A percentile compares a stretch with the other conserved stretches of the same genome.
phyloP scores from a whole-genome alignment of 768 basidiomycete genomes.

The Omphalotus guepiniiformis region DNA sequence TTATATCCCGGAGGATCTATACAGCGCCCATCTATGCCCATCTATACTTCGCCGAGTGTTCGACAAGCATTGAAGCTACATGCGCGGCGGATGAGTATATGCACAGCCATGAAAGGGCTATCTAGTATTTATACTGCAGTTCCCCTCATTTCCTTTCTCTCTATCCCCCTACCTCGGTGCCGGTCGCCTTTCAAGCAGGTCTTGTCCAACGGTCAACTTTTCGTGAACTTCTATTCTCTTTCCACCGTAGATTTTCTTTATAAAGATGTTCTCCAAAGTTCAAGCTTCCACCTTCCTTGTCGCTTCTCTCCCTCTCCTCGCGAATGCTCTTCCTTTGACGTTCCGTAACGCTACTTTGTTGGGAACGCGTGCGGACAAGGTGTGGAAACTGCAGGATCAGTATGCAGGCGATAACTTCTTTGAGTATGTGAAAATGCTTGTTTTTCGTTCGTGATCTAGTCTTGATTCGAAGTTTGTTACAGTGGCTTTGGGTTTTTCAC shows the following conservation, averaged over 20 bases:
- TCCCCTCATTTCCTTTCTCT: no score
- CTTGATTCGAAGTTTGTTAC: background rate
- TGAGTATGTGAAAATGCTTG: background rate
- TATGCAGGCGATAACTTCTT: conserved; percentile 5
- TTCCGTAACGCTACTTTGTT: background rate
- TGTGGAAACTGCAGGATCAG: background rate
- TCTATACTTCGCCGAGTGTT: no score
- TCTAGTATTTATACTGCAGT: no score
- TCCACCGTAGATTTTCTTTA: background rate
- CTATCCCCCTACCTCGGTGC: no score
- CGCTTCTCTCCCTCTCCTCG: background rate
- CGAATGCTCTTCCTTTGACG: background rate
- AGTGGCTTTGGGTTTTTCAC: conserved; percentile 5
- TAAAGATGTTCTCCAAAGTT: conserved; percentile 1
- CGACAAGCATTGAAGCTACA: no score
- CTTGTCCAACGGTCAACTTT: conserved; percentile 4
- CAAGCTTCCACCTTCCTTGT: background rate
- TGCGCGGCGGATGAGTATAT: no score
- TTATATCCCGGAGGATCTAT: no score
- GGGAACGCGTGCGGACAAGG: background rate
- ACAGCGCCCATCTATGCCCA: no score
- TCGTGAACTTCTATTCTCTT: conserved; percentile 2
- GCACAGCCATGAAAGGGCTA: no score
- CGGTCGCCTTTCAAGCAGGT: conserved; percentile 9
- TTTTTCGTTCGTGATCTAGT: background rate